These are phyloP conservation scores for Epichloe hybrida DNA, from an alignment of 2,329 filamentous ascomycete genomes.

Conservation along the genomic window DNA sequence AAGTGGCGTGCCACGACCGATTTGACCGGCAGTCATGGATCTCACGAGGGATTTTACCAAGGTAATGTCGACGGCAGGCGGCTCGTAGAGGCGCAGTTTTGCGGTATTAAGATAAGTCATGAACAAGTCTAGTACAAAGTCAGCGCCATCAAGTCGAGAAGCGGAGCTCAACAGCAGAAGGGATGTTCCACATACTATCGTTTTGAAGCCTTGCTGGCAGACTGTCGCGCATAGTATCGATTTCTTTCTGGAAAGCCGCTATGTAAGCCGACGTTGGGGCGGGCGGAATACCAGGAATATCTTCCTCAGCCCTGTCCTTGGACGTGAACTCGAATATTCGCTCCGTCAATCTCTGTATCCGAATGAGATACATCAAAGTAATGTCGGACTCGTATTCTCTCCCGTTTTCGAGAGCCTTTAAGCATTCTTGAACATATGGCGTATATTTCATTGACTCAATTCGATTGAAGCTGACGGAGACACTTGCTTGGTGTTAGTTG, in stretches of 20 bases:
- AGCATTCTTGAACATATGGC: conserved; percentile 36
- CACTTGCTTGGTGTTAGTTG: conserved; percentile 13
- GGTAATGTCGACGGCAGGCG: conserved; percentile 27
- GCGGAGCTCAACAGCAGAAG: background rate
- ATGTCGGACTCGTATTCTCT: conserved; percentile 33
- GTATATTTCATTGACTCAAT: conserved; percentile 38
- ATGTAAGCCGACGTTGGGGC: conserved; percentile 32
- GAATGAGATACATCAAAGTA: conserved; percentile 31
- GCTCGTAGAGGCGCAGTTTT: conserved; percentile 32
- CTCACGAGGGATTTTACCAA: conserved; percentile 30
- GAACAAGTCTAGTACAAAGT: background rate
- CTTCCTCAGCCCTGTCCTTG: conserved; percentile 21
- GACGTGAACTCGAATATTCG: conserved; percentile 30
- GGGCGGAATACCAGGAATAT: conserved; percentile 20
- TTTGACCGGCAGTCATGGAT: conserved; percentile 24
- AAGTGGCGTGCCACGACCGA: conserved; percentile 27
- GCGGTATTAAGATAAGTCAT: conserved; percentile 25
- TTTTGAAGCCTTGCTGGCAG: conserved; percentile 22
- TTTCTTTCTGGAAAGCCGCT: conserved; percentile 30
- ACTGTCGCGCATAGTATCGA: conserved; percentile 25
- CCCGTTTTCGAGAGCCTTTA: conserved; percentile 28
- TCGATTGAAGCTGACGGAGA: conserved; percentile 28
- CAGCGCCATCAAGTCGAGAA: background rate
- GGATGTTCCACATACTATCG: conserved; percentile 22
- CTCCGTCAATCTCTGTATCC: conserved; percentile 36